Conservation (phyloP, 257 asterid genomes). For the Datura wrightii region DNA sequence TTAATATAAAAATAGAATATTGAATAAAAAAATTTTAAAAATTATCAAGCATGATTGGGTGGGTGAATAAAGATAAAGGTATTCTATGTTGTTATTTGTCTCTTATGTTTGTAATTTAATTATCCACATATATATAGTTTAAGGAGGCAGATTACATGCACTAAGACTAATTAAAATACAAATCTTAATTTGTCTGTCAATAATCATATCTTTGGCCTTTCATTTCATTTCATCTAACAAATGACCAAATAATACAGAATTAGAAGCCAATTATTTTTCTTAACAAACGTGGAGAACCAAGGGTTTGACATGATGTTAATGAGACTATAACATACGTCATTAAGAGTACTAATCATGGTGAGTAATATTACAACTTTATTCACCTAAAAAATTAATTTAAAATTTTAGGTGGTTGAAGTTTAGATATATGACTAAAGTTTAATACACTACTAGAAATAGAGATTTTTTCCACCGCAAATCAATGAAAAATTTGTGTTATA, state of each 20-base stretch:
- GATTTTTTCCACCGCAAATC: too few species aligned
- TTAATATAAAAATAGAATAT: neutral
- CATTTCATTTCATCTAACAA: neutral
- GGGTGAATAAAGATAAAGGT: neutral
- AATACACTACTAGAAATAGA: too few species aligned
- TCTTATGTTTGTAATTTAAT: too few species aligned
- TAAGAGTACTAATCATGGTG: neutral
- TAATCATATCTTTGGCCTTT: neutral
- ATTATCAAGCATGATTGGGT: neutral
- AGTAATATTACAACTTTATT: neutral
- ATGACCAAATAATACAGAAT: neutral
- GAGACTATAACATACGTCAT: neutral
- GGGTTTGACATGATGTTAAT: neutral
- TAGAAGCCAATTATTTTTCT: neutral
- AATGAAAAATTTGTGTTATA: too few species aligned
- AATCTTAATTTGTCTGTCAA: neutral
- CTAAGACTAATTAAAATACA: neutral
- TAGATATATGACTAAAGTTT: neutral
- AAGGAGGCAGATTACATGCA: neutral
- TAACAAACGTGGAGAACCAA: neutral
- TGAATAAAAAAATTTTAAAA: neutral
- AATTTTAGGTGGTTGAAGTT: neutral
- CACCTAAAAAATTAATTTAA: neutral
- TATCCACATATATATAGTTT: neutral
- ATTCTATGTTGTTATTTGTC: neutral